Evolutionary conservation across 2,329 filamentous ascomycete genomes (phyloP).

Genomic region (Rhinocladiella similis): DNA sequence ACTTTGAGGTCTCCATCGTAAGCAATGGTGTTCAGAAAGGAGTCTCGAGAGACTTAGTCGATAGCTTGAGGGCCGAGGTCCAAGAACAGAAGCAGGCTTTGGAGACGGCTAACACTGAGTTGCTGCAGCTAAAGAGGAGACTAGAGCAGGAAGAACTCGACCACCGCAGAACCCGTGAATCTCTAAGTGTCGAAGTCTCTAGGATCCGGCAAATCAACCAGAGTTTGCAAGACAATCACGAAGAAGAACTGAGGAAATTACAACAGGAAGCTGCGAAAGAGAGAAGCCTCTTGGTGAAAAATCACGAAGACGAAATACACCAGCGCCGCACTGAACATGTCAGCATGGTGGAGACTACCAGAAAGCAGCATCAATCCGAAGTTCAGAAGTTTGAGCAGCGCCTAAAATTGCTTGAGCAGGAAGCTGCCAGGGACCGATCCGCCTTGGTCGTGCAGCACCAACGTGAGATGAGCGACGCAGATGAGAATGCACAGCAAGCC

Average conservation of each 20-base stretch:
- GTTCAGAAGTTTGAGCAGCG: conserved; percentile 50
- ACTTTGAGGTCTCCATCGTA: conserved; percentile 78
- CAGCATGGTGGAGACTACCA: conserved; percentile 42
- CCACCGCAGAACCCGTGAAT: conserved; percentile 66
- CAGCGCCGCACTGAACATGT: conserved; percentile 51
- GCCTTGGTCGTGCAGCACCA: conserved; percentile 21
- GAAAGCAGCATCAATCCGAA: conserved; percentile 47
- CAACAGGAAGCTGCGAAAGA: conserved; percentile 36
- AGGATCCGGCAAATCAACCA: conserved; percentile 69
- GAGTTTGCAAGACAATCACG: conserved; percentile 67
- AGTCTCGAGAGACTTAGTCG: conserved; percentile 89
- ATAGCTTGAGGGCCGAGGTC: conserved; percentile 75
- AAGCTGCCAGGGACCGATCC: conserved; percentile 17
- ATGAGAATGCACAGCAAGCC: conserved; percentile 39
- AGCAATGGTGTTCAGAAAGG: conserved; percentile 81
- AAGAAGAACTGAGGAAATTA: conserved; percentile 61
- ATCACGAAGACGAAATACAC: conserved; percentile 24
- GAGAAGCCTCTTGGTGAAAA: conserved; percentile 13
- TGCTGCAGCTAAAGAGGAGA: conserved; percentile 56
- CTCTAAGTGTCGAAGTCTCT: conserved; percentile 53
- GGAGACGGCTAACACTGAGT: conserved; percentile 57
- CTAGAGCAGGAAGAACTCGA: conserved; percentile 72
- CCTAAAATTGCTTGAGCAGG: conserved; percentile 38
- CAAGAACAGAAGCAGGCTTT: conserved; percentile 68
- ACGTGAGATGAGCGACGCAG: conserved; percentile 34